Evolutionary conservation across 495 filamentous ascomycete species (phyloP).

Genomic region (Neurospora sp.): DNA sequence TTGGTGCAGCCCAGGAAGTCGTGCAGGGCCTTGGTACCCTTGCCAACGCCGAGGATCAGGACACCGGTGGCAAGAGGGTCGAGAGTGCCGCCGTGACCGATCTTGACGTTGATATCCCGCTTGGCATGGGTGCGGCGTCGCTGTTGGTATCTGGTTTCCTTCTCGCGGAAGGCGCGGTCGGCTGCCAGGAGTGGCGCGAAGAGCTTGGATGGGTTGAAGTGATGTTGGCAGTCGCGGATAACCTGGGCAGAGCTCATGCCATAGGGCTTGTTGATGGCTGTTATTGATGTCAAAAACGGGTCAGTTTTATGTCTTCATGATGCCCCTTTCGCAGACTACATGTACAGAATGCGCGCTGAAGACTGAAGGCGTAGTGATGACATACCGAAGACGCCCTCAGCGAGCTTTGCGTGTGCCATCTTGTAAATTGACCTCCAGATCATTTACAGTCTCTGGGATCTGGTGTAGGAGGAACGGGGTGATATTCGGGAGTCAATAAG

Average conservation of each 20-base stretch:
- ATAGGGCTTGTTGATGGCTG: conserved; percentile 88
- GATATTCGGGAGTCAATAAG: background rate
- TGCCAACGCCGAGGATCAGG: conserved; percentile 75
- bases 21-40: conserved; percentile 72
- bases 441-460: conserved; percentile 12
- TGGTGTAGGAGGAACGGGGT: too few relatives aligned
- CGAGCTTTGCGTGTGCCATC: conserved; percentile 50
- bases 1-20: conserved; percentile 82
- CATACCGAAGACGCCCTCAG: conserved; percentile 69
- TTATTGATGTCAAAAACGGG: background rate
- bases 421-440: conserved; percentile 16
- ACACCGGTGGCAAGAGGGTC: conserved; percentile 93
- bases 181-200: conserved; percentile 64
- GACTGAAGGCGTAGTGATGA: background rate
- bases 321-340: background rate
- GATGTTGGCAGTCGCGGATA: conserved; percentile 67
- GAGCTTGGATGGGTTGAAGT: conserved; percentile 69
- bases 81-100: conserved; percentile 92
- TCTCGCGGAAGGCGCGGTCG: conserved; percentile 40
- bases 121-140: conserved; percentile 42
- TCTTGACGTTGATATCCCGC: conserved; percentile 63
- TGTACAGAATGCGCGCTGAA: background rate
- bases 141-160: conserved; percentile 45
- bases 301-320: too few relatives aligned
- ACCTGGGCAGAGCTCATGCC: conserved; percentile 78